Evolutionary conservation across 1,284 basidiomycete genomes (phyloP), one percentile per base, ranked within the genome.

Genomic region (Ceratorhiza oryzae-sativae): DNA sequence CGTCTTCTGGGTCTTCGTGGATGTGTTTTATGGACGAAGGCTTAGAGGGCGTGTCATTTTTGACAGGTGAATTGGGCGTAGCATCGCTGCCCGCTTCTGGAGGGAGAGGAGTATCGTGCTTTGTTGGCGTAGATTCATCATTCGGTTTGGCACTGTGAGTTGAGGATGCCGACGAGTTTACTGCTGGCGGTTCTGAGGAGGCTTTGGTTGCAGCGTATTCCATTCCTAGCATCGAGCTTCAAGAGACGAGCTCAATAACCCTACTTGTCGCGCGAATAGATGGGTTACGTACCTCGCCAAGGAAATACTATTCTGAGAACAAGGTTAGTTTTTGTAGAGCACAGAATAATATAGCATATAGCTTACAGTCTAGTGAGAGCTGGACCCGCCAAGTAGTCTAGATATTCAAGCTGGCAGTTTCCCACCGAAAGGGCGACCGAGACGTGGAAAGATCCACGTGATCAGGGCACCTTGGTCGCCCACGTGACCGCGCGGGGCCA

Each of bases 1-100:
- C 89, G 20, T 76, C 78, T 27, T 71, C 39, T 30, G 25, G 20
- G 20, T 46, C 53, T 27, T 32, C 8, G 3, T n/a, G 27, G 15
- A 25, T 9, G 42, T 45, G 6, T 10, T 45, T 45, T 4, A 9
- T 18, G 18, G 42, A 45, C 10, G 42, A 45, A 10, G 18, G 4
- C 6, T 45, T 18, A 10, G 39, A 15, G 2, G 59, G 59, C 2
- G 59, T 45, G 42, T 45, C 42, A 18, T 18, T 18, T 45, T 45
- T 45, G 42, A 45, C 15, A 3, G 42, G n/a, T 4, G 42, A 18
- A 10, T 8, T 45, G n/a, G 42, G 42, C 6, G 42, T 45, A 10
- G 42, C 10, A 18, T 45, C 42, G 6, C n/a, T 18, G 4, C 3
- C 4, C 9, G 42, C n/a, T 9, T 45, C 42, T 3, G 42, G 4